These are phyloP conservation scores for Candida ovalis DNA, from an alignment of 805 yeast species.

Conservation along the genomic window DNA sequence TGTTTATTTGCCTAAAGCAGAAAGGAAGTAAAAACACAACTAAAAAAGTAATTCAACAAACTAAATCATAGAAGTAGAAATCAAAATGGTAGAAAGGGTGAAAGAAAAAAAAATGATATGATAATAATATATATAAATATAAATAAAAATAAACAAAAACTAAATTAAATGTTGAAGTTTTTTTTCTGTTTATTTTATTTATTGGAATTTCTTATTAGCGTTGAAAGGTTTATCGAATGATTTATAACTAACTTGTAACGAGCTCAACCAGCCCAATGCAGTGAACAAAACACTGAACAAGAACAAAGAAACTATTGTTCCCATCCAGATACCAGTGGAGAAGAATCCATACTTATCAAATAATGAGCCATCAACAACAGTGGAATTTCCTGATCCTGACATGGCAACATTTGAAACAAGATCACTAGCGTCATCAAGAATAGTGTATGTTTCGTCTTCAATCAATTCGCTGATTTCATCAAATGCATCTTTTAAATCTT, in stretches of 20 bases:
- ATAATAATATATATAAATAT: too few relatives aligned
- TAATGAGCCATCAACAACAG: conserved; percentile 35
- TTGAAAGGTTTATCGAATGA: conserved; percentile 72
- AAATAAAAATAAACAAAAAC: background rate
- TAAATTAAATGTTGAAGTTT: background rate
- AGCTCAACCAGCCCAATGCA: conserved; percentile 69
- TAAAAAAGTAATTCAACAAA: background rate
- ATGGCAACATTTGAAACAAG: background rate
- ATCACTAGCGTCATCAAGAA: conserved; percentile 12
- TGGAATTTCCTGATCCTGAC: conserved; percentile 1
- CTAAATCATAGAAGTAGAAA: too few relatives aligned
- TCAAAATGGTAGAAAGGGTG: too few relatives aligned
- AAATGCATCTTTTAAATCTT: conserved; percentile 30
- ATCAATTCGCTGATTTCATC: conserved; percentile 26
- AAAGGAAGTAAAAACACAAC: background rate
- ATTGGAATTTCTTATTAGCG: conserved; percentile 44
- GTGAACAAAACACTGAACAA: conserved; percentile 52
- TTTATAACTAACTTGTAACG: conserved; percentile 73
- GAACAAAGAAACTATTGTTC: conserved; percentile 60
- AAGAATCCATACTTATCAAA: conserved; percentile 68
- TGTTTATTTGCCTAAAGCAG: background rate
- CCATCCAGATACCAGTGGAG: conserved; percentile 79
- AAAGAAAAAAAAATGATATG: too few relatives aligned
- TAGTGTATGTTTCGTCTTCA: conserved; percentile 24
- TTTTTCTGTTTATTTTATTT: background rate